phyloP scores from a whole-genome alignment of 208 protist species.

The Leishmania mexicana region DNA sequence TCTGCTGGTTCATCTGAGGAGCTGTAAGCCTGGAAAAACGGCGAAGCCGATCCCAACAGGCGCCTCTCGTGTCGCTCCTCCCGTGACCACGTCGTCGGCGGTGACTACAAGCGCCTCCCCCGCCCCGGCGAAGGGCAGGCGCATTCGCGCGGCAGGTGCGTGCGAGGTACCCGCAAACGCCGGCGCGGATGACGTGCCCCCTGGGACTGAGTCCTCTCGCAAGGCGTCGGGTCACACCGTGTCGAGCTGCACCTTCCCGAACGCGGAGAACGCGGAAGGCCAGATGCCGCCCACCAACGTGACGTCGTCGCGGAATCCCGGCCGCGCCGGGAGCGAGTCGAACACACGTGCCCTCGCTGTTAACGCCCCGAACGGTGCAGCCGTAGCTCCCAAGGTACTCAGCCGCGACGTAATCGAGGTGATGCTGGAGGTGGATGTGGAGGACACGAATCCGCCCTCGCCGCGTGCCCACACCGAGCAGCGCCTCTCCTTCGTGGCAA shows the following conservation, averaged over 20 bases:
- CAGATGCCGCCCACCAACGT: slow-evolving; percentile 2
- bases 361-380: background rate
- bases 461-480: slow-evolving; percentile 20
- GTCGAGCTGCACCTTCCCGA: background rate
- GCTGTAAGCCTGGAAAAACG: slow-evolving; percentile 75
- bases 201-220: background rate
- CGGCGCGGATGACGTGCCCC: slow-evolving; percentile 21
- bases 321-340: background rate
- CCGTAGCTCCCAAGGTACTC: background rate
- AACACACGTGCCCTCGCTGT: background rate
- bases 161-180: slow-evolving; percentile 22
- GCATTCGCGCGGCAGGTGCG: slow-evolving; percentile 22
- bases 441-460: slow-evolving; percentile 23
- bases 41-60: slow-evolving; percentile 53
- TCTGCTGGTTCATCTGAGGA: slow-evolving; percentile 86
- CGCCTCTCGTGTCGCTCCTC: slow-evolving; percentile 60
- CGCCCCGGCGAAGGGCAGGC: slow-evolving; percentile 3
- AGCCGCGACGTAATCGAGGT: slow-evolving; percentile 20
- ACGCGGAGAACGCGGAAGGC: slow-evolving; percentile 6
- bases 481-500: slow-evolving; percentile 20
- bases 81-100: slow-evolving; percentile 20
- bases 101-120: background rate
- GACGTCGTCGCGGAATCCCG: slow-evolving; percentile 5
- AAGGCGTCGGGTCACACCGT: background rate
- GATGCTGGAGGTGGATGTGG: slow-evolving; percentile 17